Evolutionary conservation across 2,329 filamentous ascomycete species (phyloP).

Genomic region (Fusarium pseudonygamai): DNA sequence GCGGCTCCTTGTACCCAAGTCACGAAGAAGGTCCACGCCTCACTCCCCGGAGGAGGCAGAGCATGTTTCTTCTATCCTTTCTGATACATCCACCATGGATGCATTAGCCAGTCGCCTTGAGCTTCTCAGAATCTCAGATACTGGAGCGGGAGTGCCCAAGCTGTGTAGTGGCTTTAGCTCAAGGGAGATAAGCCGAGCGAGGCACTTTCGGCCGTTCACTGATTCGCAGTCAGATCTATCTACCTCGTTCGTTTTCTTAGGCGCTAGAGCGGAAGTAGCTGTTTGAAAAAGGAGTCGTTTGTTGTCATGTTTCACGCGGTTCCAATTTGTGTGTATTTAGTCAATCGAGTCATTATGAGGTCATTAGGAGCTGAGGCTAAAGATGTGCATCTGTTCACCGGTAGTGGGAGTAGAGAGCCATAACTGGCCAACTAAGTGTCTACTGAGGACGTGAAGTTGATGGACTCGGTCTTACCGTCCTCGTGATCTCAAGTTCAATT

Average conservation of each 20-base stretch:
- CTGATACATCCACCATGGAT: neutral
- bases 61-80: neutral
- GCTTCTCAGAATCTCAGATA: neutral
- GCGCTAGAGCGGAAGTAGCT: neutral
- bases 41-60: neutral
- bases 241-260: neutral
- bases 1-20: neutral
- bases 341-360: neutral
- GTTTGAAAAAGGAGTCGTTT: neutral
- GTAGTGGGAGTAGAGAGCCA: neutral
- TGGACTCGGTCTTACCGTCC: neutral
- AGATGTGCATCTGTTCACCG: neutral
- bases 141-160: neutral
- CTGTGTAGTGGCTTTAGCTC: neutral
- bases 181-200: neutral
- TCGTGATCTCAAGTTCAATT: neutral
- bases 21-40: neutral
- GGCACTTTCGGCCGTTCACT: neutral
- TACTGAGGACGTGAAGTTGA: neutral
- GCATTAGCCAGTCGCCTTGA: neutral
- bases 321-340: neutral
- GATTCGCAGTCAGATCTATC: neutral
- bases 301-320: neutral
- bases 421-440: neutral
- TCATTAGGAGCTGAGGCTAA: neutral